These are phyloP conservation scores for Fusarium euwallaceae DNA, from an alignment of 2,329 filamentous ascomycete species.

Conservation along the genomic window DNA sequence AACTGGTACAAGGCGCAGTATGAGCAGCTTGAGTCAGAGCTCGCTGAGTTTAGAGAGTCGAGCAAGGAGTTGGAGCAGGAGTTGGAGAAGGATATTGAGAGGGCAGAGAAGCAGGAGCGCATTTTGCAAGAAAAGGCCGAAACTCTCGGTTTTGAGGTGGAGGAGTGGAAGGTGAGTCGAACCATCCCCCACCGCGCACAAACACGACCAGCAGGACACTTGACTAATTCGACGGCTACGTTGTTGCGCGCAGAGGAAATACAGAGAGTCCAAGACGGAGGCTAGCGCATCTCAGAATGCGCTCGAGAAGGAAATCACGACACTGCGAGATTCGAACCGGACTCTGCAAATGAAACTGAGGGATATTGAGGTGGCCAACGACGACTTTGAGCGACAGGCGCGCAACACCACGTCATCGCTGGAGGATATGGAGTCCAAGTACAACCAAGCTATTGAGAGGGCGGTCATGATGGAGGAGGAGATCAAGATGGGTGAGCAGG, in stretches of 20 bases:
- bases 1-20: constrained; percentile 97
- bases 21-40: constrained; percentile 89
- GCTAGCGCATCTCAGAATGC: constrained; percentile 85
- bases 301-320: constrained; percentile 96
- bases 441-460: constrained; percentile 93
- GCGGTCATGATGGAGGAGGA: constrained; percentile 96
- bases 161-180: constrained; percentile 92
- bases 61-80: constrained; percentile 95
- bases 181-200: constrained; percentile 1
- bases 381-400: constrained; percentile 97
- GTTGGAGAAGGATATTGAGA: constrained; percentile 95
- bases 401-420: constrained; percentile 95
- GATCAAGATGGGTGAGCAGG: constrained; percentile 90
- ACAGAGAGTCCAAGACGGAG: constrained; percentile 93
- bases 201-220: neutral
- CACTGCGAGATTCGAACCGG: constrained; percentile 85
- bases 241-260: constrained; percentile 77
- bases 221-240: constrained; percentile 31
- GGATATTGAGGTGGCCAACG: constrained; percentile 97
- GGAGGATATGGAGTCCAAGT: constrained; percentile 97
- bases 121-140: constrained; percentile 89
- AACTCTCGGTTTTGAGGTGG: constrained; percentile 85
- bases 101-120: constrained; percentile 92
- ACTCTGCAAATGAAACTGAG: constrained; percentile 85
- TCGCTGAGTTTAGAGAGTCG: constrained; percentile 93